Evolutionary conservation across 2,329 filamentous ascomycete species (phyloP).

Genomic region (Cadophora luteo-olivacea): DNA sequence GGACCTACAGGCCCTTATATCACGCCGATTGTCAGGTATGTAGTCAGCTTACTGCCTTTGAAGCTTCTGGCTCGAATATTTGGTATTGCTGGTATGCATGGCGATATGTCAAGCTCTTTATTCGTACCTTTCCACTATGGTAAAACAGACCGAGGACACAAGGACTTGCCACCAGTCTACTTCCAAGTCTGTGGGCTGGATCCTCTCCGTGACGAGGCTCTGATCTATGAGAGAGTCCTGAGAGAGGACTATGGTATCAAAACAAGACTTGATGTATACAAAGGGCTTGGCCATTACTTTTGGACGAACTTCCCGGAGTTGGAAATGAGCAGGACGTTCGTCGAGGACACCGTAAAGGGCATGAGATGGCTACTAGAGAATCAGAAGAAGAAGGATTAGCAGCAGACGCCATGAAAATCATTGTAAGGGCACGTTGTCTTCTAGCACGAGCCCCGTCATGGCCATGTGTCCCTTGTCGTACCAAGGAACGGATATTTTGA

Average conservation of each 20-base stretch:
- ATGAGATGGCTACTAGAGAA: conserved; percentile 29
- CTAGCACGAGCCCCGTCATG: neutral
- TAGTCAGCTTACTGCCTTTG: conserved; percentile 18
- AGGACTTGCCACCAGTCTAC: conserved; percentile 37
- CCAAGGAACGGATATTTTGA: neutral
- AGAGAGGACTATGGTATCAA: conserved; percentile 47
- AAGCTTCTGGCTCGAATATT: conserved; percentile 23
- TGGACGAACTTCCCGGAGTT: conserved; percentile 41
- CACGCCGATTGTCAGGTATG: conserved; percentile 14
- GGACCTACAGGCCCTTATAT: conserved; percentile 15
- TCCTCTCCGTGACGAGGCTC: conserved; percentile 46
- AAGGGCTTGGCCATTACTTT: conserved; percentile 44
- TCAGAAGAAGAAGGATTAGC: neutral
- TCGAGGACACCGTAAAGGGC: conserved; percentile 34
- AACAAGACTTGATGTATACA: conserved; percentile 43
- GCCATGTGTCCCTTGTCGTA: neutral
- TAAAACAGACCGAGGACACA: conserved; percentile 12
- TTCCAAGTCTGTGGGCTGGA: conserved; percentile 43
- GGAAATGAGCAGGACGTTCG: conserved; percentile 36
- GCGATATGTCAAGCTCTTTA: conserved; percentile 25
- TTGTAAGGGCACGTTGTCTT: neutral
- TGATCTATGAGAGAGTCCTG: conserved; percentile 58
- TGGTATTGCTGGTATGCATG: conserved; percentile 25
- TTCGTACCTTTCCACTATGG: conserved; percentile 27
- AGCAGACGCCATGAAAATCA: neutral